Evolutionary conservation across 2,329 filamentous ascomycete genomes (phyloP).

Genomic region (Alternaria rosae): DNA sequence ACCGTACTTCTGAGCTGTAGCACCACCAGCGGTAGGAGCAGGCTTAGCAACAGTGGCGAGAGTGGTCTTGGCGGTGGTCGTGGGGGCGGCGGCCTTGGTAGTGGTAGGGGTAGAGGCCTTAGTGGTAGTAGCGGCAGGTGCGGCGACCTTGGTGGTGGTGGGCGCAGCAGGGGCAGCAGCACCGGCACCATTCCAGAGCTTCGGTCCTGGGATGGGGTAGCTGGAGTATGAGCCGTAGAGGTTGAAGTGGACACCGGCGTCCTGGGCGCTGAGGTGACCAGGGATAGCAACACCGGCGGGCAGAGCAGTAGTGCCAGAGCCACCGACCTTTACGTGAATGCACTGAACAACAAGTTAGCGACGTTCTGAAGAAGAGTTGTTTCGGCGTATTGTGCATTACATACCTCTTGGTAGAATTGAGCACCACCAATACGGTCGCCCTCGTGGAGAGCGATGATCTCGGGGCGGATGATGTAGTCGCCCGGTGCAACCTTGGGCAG

Average conservation of each 20-base stretch:
- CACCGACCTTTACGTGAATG: constrained; percentile 52
- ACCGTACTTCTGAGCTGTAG: constrained; percentile 43
- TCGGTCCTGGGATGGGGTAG: constrained; percentile 48
- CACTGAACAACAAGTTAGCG: too few species aligned
- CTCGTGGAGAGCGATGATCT: constrained; percentile 57
- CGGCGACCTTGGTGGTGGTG: constrained; percentile 15
- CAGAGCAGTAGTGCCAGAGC: constrained; percentile 40
- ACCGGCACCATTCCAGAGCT: constrained; percentile 44
- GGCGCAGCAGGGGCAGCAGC: constrained; percentile 17
- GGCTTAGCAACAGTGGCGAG: constrained; percentile 32
- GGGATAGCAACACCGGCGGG: constrained; percentile 57
- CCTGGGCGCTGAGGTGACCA: constrained; percentile 49
- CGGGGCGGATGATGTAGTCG: constrained; percentile 54
- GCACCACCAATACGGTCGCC: constrained; percentile 47
- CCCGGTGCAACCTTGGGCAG: constrained; percentile 52
- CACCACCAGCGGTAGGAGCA: constrained; percentile 23
- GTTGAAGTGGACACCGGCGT: constrained; percentile 53
- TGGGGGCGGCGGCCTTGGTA: constrained; percentile 13
- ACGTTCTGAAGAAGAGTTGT: too few species aligned
- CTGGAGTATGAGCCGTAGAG: constrained; percentile 47
- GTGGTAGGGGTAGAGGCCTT: constrained; percentile 12
- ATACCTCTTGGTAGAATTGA: constrained; percentile 57
- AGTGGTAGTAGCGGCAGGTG: constrained; percentile 16
- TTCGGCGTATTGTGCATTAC: too few species aligned
- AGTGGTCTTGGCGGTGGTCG: constrained; percentile 26